phyloP scores from a whole-genome alignment of 2,329 filamentous ascomycete genomes.

The Nemania sp. region DNA sequence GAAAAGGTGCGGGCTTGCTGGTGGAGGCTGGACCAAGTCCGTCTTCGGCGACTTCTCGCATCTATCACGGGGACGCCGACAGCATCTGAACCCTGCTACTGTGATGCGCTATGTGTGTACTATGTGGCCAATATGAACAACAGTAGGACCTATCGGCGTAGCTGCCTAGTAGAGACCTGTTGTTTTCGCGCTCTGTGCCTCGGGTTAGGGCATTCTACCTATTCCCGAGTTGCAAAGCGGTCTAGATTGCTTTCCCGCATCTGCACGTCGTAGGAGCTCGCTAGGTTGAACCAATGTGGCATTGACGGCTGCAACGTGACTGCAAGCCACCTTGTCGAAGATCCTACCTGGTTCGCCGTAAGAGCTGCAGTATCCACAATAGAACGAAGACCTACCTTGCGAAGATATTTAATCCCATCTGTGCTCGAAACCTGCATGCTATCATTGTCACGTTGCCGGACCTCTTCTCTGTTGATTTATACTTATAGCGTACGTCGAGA shows the following conservation, averaged over 20 bases:
- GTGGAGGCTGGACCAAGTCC: no score
- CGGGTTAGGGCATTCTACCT: not conserved
- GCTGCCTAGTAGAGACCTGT: not conserved
- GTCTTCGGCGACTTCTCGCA: constrained; percentile 18
- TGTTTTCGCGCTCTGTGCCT: not conserved
- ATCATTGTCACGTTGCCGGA: constrained; percentile 5
- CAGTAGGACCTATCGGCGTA: not conserved
- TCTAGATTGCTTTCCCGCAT: not conserved
- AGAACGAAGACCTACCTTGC: not conserved
- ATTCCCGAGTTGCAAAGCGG: not conserved
- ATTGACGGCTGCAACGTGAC: not conserved
- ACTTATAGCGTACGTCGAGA: no score
- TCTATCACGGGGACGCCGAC: constrained; percentile 6
- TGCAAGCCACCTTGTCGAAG: constrained; percentile 11
- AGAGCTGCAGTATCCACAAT: not conserved
- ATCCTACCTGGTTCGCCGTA: not conserved
- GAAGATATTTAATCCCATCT: constrained; percentile 2
- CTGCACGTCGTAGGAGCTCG: not conserved
- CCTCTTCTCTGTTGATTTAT: no score
- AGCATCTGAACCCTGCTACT: constrained; percentile 2
- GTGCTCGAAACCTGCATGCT: constrained; percentile 8
- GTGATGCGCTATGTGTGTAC: not conserved
- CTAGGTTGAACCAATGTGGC: not conserved
- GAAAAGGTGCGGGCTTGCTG: constrained; percentile 10
- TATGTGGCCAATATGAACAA: not conserved